Base-by-base conservation (phyloP, 1,139 yeast genomes). In the Hanseniaspora uvarum region DNA sequence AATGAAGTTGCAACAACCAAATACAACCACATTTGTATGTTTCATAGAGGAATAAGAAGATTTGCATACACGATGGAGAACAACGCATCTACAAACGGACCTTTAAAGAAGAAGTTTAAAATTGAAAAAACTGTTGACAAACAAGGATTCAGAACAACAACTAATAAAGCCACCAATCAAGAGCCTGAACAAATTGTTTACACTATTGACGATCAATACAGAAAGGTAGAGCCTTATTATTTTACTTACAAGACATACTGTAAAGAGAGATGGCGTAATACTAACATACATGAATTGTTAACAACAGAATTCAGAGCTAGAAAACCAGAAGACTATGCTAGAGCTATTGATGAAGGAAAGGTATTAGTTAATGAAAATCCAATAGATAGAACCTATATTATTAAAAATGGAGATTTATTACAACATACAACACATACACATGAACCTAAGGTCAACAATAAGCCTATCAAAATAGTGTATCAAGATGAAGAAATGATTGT, bases 211-310 rank as follows among this genome's bases (percentile, higher is more conserved):
- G 86, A 85, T 0, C 70, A 77, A 1, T 70, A 86, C 53, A 72
- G 97, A 45, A 72, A 84, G 58, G 86, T 92, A 1, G 75, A 80
- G 1, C 97, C 98, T 0, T 94, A 92, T 65, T 85, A 76, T 64
- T 92, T 80, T 70, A 88, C 95, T 0, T 89, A 92, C 64, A 72
- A 86, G 66, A 92, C 99, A 0, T 86, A 83, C 64, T 89, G 96
- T 68, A 94, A 94, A 66, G 71, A 78, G 64, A 74, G 99, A 61
- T 94, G 99, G 99, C 75, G 92, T 61, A 94, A 84, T 62, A 72
- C 86, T 16, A 80, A 79, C 39, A 68, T 94, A 49, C 60, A 87
- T 19, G 97, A 92, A 56, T 79, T 94, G 4, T 92, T 94, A 62
- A 72, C 80, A 2, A 75, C 76, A 37, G 99, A 94, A 65, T 94